A percentile compares a stretch with the other conserved stretches of the same genome.
phyloP scores from a whole-genome alignment of 345 rosid species.

The Arabis alpina region DNA sequence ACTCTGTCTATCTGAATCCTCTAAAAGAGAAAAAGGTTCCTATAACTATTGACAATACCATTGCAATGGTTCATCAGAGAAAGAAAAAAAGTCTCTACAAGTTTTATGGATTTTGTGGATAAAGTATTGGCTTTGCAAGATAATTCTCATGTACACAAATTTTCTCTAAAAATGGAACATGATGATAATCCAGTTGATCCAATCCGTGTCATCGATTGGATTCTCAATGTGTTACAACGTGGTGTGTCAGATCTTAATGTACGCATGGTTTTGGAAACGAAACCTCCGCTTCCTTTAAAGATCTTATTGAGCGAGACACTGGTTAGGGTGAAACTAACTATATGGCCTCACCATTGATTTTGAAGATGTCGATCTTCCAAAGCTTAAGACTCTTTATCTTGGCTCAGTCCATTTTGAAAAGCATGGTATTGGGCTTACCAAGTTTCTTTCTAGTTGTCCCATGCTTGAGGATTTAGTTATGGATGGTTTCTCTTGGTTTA shows the following conservation, averaged over 20 bases:
- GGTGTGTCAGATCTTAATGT: conserved; percentile 6
- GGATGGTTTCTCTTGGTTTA: background rate
- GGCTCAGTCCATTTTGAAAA: background rate
- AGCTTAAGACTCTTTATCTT: background rate
- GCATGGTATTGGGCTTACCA: background rate
- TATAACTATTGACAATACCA: no score
- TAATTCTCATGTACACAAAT: background rate
- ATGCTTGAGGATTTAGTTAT: conserved; percentile 15
- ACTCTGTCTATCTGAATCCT: no score
- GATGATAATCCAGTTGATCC: no score
- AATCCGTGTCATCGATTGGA: conserved; percentile 4
- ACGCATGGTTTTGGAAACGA: background rate
- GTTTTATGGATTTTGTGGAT: conserved; percentile 20
- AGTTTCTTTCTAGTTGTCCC: conserved; percentile 24
- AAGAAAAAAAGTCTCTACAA: background rate
- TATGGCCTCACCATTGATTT: no score
- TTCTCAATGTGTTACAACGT: conserved; percentile 19
- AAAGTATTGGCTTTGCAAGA: conserved; percentile 21
- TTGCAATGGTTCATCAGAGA: no score
- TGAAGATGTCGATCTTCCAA: conserved; percentile 19
- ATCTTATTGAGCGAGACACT: conserved; percentile 11
- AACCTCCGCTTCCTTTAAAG: background rate
- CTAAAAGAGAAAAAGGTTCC: no score
- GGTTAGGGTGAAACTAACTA: background rate
- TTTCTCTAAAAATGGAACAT: background rate